Evolutionary conservation across 23 red algal species (phyloP), one percentile per base, ranked within the genome.

Genomic region (Gracilariopsis chorda): DNA sequence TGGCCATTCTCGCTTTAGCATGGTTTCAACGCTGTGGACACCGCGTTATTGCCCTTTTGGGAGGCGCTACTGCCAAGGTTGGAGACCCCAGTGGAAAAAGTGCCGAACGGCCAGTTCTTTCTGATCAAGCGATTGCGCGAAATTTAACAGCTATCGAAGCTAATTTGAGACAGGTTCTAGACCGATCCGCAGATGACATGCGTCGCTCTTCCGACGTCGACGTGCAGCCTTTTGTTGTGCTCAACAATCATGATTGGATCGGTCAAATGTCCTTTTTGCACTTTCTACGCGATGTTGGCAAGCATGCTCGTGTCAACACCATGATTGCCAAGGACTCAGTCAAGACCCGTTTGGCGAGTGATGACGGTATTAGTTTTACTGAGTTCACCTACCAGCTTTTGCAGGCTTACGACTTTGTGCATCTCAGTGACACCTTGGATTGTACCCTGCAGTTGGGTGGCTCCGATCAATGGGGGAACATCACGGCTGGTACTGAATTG

Each of bases 331-430:
- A 95, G 64, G 96, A 98, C 56, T 80, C 88, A 42, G 96, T 98
- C 44, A 81, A 86, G 23, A 81, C 48, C 30, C 53, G 96, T 8
- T 69, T 98, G 68, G 65, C 93, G 5, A 91, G 73, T 44, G 96
- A 98, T 16, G 93, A 98, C 24, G 96, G 96, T 42, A 95, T 98
- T 40, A 94, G 90, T 10, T 98, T 98, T 70, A 98, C 93, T 16
- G 96, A 98, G 91, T 98, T 98, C 49, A 94, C 96, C 17, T 98
- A 98, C 61, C 96, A 98, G 81, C 87, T 98, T 24, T 78, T 98
- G 61, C 96, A 98, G 81, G 96, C 86, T 21, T 98, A 95, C 65
- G 96, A 98, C 60, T 98, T 98, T 62, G 72, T 87, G 58, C 84
- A 98, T 80, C 49, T 98, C 34, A 80, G 51, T 40, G 89, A 92